Evolutionary conservation across 2,329 filamentous ascomycete species (phyloP).

Genomic region (Phoma sp.): DNA sequence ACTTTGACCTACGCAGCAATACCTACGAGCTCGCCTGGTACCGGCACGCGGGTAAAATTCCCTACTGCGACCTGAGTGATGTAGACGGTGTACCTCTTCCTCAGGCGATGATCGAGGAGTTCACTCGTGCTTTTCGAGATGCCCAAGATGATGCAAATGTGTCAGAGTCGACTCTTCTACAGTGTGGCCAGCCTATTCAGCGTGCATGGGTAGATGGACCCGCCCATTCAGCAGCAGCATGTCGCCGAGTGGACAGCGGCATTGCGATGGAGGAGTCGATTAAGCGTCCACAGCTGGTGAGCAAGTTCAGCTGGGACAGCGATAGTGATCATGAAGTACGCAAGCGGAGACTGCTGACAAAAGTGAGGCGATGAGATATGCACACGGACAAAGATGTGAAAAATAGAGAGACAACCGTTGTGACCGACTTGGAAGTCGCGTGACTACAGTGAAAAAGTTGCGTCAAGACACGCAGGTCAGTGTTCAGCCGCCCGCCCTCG

Average conservation of each 20-base stretch:
- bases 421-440: neutral
- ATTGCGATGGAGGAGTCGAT: neutral
- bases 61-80: constrained; percentile 8
- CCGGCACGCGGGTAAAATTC: neutral
- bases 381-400: neutral
- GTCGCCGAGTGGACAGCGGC: neutral
- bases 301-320: constrained; percentile 7
- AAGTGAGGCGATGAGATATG: neutral
- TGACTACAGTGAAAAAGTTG: neutral
- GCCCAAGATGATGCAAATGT: neutral
- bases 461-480: neutral
- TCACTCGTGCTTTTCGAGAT: neutral
- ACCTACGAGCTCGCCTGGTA: neutral
- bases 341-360: neutral
- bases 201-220: neutral
- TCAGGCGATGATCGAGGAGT: neutral
- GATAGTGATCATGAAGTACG: neutral
- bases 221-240: neutral
- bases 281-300: neutral
- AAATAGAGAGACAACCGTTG: neutral
- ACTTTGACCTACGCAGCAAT: neutral
- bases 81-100: constrained; percentile 1
- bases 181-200: neutral
- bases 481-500: neutral
- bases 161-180: neutral